These are phyloP conservation scores for Cutaneotrichosporon dermatis DNA, from an alignment of 1,284 basidiomycete genomes.

Conservation along the genomic window DNA sequence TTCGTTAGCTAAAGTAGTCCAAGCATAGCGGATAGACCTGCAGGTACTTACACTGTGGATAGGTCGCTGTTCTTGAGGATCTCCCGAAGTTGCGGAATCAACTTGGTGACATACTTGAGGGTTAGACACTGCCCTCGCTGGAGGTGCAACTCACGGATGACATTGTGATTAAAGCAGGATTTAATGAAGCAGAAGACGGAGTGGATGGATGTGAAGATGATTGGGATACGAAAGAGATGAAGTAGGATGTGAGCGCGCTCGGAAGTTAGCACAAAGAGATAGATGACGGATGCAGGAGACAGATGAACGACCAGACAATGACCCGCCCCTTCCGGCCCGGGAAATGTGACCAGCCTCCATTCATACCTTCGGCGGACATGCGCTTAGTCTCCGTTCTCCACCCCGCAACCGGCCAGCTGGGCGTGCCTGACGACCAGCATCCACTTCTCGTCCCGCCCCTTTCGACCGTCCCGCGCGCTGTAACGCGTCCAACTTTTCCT, in stretches of 20 bases:
- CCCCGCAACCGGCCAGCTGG: no score
- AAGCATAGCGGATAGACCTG: not conserved
- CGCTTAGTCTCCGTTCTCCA: no score
- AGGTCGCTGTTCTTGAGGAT: conserved; percentile 37
- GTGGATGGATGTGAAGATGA: not conserved
- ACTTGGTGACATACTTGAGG: conserved; percentile 24
- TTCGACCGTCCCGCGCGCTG: not conserved
- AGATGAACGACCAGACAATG: no score
- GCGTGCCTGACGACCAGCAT: no score
- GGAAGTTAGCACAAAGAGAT: no score
- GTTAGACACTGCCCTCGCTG: not conserved
- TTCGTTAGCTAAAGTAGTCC: not conserved
- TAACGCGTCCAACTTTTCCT: not conserved
- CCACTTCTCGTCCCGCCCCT: no score
- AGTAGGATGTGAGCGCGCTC: no score
- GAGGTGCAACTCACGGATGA: not conserved
- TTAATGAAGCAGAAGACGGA: not conserved
- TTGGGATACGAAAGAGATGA: no score
- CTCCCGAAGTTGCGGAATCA: conserved; percentile 31
- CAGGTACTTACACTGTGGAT: conserved; percentile 30
- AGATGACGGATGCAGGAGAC: no score
- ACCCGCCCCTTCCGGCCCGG: no score
- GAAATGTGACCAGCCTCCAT: no score
- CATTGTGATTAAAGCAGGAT: not conserved
- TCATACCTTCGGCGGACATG: no score